Percentiles rank a stretch among this genome's conserved stretches.
Conservation (phyloP, 768 basidiomycete genomes). For the Trametes meyenii region DNA sequence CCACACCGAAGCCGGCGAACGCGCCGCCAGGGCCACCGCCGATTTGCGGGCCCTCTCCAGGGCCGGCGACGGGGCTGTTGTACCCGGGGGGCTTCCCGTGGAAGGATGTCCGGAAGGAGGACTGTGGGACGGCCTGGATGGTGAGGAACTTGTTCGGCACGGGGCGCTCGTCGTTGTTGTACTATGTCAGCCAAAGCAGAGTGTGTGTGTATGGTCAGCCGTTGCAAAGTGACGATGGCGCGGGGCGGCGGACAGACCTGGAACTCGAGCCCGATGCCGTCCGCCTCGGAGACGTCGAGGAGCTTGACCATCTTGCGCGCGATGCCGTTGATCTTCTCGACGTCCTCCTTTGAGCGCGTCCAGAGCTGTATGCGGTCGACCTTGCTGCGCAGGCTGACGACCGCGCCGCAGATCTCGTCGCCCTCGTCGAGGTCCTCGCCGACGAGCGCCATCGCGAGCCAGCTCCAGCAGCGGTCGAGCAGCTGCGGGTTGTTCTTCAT, state of each 20-base stretch:
- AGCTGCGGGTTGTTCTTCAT: slow-evolving; percentile 82
- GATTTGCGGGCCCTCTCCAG: slow-evolving; percentile 34
- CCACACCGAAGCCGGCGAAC: slow-evolving; percentile 52
- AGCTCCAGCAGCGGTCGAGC: slow-evolving; percentile 87
- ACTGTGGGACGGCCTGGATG: slow-evolving; percentile 69
- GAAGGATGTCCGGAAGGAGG: slow-evolving; percentile 71
- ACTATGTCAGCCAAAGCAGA: slow-evolving; percentile 44
- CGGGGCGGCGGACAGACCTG: slow-evolving; percentile 61
- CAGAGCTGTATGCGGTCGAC: slow-evolving; percentile 92
- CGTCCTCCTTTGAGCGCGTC: slow-evolving; percentile 85
- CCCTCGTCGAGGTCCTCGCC: slow-evolving; percentile 74
- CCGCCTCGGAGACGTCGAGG: slow-evolving; percentile 81
- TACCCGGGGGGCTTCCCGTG: slow-evolving; percentile 38
- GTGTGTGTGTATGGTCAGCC: background rate
- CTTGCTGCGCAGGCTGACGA: slow-evolving; percentile 84
- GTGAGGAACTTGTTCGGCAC: slow-evolving; percentile 80
- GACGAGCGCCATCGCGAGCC: slow-evolving; percentile 89
- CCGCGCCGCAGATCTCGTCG: slow-evolving; percentile 81
- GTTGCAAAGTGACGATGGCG: background rate
- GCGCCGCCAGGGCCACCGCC: slow-evolving; percentile 40
- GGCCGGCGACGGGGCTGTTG: slow-evolving; percentile 32
- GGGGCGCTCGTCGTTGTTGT: slow-evolving; percentile 86
- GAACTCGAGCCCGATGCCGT: slow-evolving; percentile 87
- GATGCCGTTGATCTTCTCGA: slow-evolving; percentile 81
- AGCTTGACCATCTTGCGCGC: slow-evolving; percentile 82